Conservation (phyloP, 2,329 filamentous ascomycete genomes). For the Cercospora citrullina region DNA sequence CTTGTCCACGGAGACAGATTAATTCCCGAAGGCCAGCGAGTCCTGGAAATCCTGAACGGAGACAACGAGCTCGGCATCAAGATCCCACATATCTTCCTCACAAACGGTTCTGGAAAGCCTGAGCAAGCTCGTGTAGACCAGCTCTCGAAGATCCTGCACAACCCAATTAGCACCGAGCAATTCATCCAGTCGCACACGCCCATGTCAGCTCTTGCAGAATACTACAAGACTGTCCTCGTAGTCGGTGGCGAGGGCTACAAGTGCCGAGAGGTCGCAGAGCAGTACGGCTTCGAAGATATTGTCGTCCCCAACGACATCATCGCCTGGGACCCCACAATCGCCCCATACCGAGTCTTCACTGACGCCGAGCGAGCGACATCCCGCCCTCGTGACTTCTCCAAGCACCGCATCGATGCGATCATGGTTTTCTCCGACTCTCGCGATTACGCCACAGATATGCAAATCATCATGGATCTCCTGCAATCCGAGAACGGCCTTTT, state of each 20-base stretch:
- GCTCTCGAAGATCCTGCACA: constrained; percentile 64
- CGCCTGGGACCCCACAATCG: constrained; percentile 67
- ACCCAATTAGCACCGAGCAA: constrained; percentile 67
- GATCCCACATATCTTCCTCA: constrained; percentile 73
- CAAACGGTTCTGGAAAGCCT: constrained; percentile 72
- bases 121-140: constrained; percentile 66
- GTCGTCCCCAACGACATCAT: constrained; percentile 73
- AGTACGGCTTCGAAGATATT: constrained; percentile 73
- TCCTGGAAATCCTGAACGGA: constrained; percentile 70
- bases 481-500: constrained; percentile 67
- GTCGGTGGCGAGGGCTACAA: constrained; percentile 74
- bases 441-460: constrained; percentile 73
- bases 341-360: constrained; percentile 68
- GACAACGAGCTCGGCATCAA: constrained; percentile 77
- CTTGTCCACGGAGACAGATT: constrained; percentile 70
- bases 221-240: constrained; percentile 74
- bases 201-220: constrained; percentile 73
- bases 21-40: constrained; percentile 66
- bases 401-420: constrained; percentile 71
- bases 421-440: constrained; percentile 73
- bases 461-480: constrained; percentile 73
- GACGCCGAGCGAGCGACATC: constrained; percentile 67
- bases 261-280: constrained; percentile 70
- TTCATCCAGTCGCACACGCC: constrained; percentile 78
- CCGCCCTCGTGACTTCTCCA: constrained; percentile 69